Conservation (phyloP, 2,329 filamentous ascomycete species). For the Aureobasidium sp. region DNA sequence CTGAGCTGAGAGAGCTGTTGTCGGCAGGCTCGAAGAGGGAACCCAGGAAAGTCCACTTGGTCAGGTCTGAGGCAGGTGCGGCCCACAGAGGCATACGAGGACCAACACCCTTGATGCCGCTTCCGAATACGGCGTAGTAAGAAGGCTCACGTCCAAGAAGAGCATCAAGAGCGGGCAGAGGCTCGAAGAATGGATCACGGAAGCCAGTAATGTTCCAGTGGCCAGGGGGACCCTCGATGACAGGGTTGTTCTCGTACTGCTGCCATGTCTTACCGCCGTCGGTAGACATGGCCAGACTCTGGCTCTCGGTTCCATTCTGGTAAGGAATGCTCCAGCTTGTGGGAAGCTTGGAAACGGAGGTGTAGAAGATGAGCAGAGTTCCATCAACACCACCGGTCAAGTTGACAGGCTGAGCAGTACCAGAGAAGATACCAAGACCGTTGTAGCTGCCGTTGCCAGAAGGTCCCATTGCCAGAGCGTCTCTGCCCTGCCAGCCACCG, state of each 20-base stretch:
- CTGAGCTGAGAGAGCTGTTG: constrained; percentile 34
- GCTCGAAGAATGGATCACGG: constrained; percentile 30
- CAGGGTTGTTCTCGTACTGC: constrained; percentile 37
- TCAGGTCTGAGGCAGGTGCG: constrained; percentile 35
- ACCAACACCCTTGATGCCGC: constrained; percentile 39
- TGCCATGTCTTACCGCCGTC: constrained; percentile 41
- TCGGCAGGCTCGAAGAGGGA: constrained; percentile 36
- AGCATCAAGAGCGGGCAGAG: constrained; percentile 27
- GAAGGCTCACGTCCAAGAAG: constrained; percentile 34
- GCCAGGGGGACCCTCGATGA: constrained; percentile 35
- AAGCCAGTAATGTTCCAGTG: constrained; percentile 38
- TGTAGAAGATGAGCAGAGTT: constrained; percentile 40
- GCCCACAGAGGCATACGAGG: constrained; percentile 40
- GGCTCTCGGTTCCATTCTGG: constrained; percentile 36
- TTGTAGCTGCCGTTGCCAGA: constrained; percentile 39
- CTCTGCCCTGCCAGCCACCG: constrained; percentile 37
- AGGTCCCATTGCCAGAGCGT: constrained; percentile 32
- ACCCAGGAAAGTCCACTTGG: constrained; percentile 39
- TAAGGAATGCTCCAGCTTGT: constrained; percentile 39
- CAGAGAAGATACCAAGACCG: constrained; percentile 45
- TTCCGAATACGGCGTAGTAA: constrained; percentile 38
- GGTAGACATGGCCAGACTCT: constrained; percentile 35
- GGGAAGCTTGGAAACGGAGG: constrained; percentile 37
- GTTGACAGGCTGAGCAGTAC: constrained; percentile 42
- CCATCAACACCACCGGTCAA: constrained; percentile 38